A percentile compares a stretch with the other conserved stretches of the same genome.
These are phyloP conservation scores for Colletotrichum eleusines DNA, from an alignment of 2,329 filamentous ascomycete species.

Conservation along the genomic window DNA sequence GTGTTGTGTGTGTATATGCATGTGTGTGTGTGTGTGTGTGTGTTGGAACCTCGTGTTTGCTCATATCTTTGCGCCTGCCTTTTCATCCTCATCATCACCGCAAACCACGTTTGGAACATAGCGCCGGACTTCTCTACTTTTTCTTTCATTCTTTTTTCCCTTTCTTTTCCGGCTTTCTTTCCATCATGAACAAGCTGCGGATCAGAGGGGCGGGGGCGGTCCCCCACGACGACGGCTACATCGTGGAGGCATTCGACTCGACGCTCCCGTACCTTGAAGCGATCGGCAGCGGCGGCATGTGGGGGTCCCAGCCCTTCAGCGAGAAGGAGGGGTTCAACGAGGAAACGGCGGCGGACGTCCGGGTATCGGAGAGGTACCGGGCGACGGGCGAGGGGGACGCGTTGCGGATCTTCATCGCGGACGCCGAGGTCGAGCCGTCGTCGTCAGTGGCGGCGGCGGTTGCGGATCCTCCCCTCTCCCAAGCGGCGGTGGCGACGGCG, in stretches of 20 bases:
- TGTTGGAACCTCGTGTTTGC: not conserved
- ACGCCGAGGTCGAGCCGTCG: constrained; percentile 43
- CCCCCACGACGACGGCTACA: constrained; percentile 47
- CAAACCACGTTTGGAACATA: not conserved
- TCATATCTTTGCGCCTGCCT: not conserved
- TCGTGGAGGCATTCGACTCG: constrained; percentile 49
- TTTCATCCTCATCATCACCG: not conserved
- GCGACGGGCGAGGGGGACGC: constrained; percentile 43
- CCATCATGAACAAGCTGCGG: constrained; percentile 20
- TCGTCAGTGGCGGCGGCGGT: not conserved
- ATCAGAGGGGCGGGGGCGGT: constrained; percentile 45
- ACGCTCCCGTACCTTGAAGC: constrained; percentile 47
- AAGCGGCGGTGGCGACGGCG: not conserved
- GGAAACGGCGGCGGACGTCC: constrained; percentile 43
- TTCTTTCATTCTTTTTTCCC: too few relatives aligned
- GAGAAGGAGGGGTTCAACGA: constrained; percentile 44
- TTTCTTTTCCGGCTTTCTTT: not conserved
- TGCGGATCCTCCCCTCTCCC: not conserved
- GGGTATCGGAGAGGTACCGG: constrained; percentile 45
- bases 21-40: too few relatives aligned
- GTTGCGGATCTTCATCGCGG: constrained; percentile 47
- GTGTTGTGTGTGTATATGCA: not conserved
- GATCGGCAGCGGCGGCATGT: constrained; percentile 47
- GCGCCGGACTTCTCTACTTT: not conserved
- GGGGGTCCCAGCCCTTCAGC: constrained; percentile 47